Conservation (phyloP, 805 yeast genomes). For the Cyberlindnera nakhonratchasimensis region DNA sequence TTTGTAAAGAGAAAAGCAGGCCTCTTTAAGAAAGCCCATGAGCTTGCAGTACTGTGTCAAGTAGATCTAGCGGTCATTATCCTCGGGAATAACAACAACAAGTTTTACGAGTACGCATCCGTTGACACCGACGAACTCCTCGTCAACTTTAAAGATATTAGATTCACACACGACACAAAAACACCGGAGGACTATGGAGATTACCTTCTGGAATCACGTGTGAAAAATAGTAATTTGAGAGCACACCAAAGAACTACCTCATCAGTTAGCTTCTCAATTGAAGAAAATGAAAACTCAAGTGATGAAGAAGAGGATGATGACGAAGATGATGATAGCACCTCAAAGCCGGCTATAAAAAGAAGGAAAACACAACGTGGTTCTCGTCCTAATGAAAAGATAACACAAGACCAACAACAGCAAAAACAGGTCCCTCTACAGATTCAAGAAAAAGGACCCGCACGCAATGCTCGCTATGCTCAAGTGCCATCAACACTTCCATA, state of each 20-base stretch:
- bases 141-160: constrained; percentile 33
- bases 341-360: constrained; percentile 9
- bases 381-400: neutral
- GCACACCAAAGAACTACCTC: constrained; percentile 18
- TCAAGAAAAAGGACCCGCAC: neutral
- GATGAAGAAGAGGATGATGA: constrained; percentile 23
- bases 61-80: constrained; percentile 91
- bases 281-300: constrained; percentile 14
- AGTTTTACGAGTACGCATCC: constrained; percentile 80
- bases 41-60: constrained; percentile 80
- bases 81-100: constrained; percentile 70
- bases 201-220: constrained; percentile 40
- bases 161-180: constrained; percentile 51
- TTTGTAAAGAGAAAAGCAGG: constrained; percentile 95
- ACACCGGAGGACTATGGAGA: constrained; percentile 66
- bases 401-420: neutral
- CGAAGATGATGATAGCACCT: constrained; percentile 9
- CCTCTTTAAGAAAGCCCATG: constrained; percentile 63
- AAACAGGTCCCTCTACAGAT: neutral
- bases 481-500: neutral
- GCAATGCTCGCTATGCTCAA: neutral
- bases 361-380: constrained; percentile 3
- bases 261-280: constrained; percentile 17
- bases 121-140: constrained; percentile 55
- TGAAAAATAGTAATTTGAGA: neutral